Evolutionary conservation across 1,284 basidiomycete genomes (phyloP).

Genomic region (Volvariella surrecta): DNA sequence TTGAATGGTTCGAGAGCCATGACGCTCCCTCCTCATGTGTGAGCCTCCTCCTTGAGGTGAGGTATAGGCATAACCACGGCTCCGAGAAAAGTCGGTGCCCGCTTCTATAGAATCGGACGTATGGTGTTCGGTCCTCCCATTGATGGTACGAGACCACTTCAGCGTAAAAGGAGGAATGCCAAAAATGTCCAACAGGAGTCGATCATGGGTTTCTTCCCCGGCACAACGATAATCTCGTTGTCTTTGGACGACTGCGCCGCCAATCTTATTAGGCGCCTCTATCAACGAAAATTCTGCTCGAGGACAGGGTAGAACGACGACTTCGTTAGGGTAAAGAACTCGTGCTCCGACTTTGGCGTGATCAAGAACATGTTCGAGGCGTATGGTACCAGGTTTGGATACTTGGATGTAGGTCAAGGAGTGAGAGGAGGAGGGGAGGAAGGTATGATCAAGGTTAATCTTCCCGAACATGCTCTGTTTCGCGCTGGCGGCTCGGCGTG

Average conservation of each 20-base stretch:
- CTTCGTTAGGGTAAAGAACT: background rate
- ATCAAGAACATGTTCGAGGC: background rate
- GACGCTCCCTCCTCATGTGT: background rate
- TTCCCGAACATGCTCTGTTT: too few relatives aligned
- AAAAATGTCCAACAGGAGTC: background rate
- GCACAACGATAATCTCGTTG: background rate
- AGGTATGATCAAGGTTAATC: too few relatives aligned
- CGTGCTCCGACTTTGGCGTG: background rate
- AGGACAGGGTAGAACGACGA: background rate
- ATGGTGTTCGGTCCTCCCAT: background rate
- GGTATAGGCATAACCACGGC: background rate
- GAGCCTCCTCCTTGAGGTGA: background rate
- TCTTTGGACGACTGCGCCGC: too few relatives aligned
- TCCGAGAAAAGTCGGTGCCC: background rate
- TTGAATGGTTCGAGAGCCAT: background rate
- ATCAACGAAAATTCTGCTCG: background rate
- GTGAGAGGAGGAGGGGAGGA: background rate
- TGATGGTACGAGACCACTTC: background rate
- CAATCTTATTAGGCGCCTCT: too few relatives aligned
- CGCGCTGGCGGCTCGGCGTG: too few relatives aligned
- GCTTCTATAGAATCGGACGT: background rate
- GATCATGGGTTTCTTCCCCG: background rate
- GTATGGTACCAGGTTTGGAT: background rate
- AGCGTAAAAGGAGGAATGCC: background rate
- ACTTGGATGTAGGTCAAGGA: background rate